Conservation (phyloP, 1,284 basidiomycete species). For the Ustilago xerochloae region DNA sequence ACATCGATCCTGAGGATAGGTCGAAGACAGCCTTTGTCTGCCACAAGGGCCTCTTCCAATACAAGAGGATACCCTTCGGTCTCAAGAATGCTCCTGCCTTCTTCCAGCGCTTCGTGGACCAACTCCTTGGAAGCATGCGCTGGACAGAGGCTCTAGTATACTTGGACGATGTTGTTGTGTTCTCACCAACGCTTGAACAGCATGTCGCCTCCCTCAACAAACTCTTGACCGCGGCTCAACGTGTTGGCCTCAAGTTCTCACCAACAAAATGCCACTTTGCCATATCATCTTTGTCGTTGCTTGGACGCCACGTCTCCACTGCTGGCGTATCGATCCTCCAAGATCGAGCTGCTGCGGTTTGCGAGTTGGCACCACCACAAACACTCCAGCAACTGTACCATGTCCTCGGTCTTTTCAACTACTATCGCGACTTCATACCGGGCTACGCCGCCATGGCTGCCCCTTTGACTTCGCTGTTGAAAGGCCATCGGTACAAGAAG, state of each 20-base stretch:
- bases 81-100: neutral
- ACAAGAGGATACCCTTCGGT: no score
- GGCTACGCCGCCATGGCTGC: neutral
- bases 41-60: neutral
- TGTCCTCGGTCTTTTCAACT: conserved; percentile 10
- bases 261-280: neutral
- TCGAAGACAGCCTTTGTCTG: conserved; percentile 2
- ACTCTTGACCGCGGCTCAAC: neutral
- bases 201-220: neutral
- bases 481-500: no score
- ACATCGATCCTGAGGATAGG: neutral
- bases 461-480: neutral
- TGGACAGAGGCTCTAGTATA: conserved; percentile 1
- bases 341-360: neutral
- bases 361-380: neutral
- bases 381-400: conserved; percentile 9
- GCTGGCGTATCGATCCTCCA: neutral
- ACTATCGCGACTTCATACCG: conserved; percentile 9
- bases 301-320: neutral
- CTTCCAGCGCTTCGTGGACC: conserved; percentile 2
- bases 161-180: neutral
- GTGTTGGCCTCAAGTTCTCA: neutral
- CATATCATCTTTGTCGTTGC: neutral
- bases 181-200: neutral
- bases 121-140: neutral